Evolutionary conservation across 192 early-diverging fungal species (phyloP), one percentile per base, ranked within the genome.

Genomic region (Coemansia sp.): DNA sequence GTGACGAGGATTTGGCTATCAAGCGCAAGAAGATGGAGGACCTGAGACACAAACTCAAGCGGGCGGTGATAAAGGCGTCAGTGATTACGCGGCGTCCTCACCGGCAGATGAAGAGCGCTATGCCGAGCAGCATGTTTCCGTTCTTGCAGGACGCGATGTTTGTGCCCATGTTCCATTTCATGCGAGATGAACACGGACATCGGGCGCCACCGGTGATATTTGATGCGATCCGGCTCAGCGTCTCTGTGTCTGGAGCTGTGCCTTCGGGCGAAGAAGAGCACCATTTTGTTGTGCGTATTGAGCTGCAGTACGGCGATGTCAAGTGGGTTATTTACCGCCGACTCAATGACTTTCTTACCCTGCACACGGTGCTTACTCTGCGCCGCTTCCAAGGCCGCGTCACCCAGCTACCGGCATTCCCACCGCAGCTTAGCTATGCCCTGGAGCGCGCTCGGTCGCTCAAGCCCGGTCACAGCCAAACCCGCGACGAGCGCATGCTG

Each of bases 321-420:
- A 91, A 90, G 73, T 93, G 92, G 92, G 89, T 90, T 15, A 86
- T 92, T 29, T 73, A 83, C 29, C 83, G 88, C 17, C 82, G 86
- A 0, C 81, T 89, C 29, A 74, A 86, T 46, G 90, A 93, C 64
- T 91, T 93, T 71, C 74, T 88, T n/a, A 69, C 77, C 17, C 70
- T 93, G 41, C 88, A 92, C 70, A 80, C 89, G 24, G 80, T 76
- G 24, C 74, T 93, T 39, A 87, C 82, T 27, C 68, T 82, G 60
- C 73, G 77, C 32, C 72, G 78, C 61, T 62, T 78, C 79, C 65
- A 88, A 85, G 71, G 70, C 65, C 60, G 73, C 58, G 72, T 85
- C 58, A 55, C 72, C 41, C 72, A 75, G 62, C 62, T 79, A 27
- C 76, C 82, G 46, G 48, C 77, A 22, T 84, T 84, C 38, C 77